Evolutionary conservation across 2,329 filamentous ascomycete genomes (phyloP).

Genomic region (Thelonectria olida): DNA sequence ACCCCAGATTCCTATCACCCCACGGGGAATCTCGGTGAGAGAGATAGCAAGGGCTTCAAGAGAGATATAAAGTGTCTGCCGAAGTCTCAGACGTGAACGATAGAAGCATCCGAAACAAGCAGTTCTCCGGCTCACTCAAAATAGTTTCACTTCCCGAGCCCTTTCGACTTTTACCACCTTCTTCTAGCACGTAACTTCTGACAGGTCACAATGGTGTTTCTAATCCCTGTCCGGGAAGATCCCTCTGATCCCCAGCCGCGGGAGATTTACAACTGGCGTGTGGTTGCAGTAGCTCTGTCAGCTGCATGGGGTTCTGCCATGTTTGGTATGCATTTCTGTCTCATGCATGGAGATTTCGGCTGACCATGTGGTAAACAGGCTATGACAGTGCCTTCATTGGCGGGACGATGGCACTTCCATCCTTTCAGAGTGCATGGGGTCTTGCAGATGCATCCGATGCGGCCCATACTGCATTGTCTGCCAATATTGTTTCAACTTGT

Average conservation of each 20-base stretch:
- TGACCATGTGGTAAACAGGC: not conserved
- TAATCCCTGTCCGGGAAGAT: conserved; percentile 21
- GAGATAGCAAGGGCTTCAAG: no score
- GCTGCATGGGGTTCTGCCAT: conserved; percentile 22
- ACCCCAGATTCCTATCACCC: conserved; percentile 17
- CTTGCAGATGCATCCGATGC: conserved; percentile 4
- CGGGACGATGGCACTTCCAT: conserved; percentile 17
- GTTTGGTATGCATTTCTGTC: conserved; percentile 10
- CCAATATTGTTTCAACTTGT: conserved; percentile 24
- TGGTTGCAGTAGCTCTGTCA: conserved; percentile 17
- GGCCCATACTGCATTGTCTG: conserved; percentile 5
- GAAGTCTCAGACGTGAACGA: not conserved
- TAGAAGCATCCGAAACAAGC: not conserved
- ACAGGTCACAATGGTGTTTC: conserved; percentile 13
- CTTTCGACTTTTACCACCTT: not conserved
- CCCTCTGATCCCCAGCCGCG: conserved; percentile 11
- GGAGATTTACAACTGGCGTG: conserved; percentile 23
- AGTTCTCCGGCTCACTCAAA: not conserved
- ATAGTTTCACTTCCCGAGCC: not conserved
- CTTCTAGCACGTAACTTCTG: no score
- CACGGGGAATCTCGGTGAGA: not conserved
- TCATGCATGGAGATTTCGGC: no score
- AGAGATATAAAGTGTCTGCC: not conserved
- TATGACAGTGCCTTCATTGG: conserved; percentile 27
- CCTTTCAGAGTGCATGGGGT: conserved; percentile 17